Evolutionary conservation across 495 filamentous ascomycete species (phyloP), one percentile per base, ranked within the genome.

Genomic region (Gamarada debralockiae): DNA sequence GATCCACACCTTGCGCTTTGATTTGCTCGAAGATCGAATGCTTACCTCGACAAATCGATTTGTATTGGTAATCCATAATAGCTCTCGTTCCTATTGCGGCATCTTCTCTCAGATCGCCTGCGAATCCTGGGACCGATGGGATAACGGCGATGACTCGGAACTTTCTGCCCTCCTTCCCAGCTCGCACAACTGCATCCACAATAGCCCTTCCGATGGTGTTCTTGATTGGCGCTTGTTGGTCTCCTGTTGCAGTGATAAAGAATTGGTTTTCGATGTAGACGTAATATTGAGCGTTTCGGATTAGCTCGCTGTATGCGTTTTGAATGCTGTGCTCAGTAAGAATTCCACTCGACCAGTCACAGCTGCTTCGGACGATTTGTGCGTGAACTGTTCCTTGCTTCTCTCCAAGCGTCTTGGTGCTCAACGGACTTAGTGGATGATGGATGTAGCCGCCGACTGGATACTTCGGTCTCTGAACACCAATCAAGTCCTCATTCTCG

Each of bases 31-130:
- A 91, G 44, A 97, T 97, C 10, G 89, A 95, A 65, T 96, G 75
- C 59, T 95, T 84, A 1, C 93, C 92, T 12, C 92, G 87, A 60
- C 84, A 84, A 53, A 98, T 95, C 1, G 90, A 93, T 66, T 93
- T 97, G 71, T 92, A 98, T 66, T 97, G 92, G 66, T 97, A 98
- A 63, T 96, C 92, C 90, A 98, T 98, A 63, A 97, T 98, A 3
- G 91, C 91, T 51, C 90, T 72, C 0, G 92, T 97, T 20, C 93
- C 92, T 17, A 78, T 78, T 0, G 93, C 92, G 22, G 85, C 89
- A 56, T 85, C 82, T 14, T 88, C 83, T 29, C 92, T 71, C 10
- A 98, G 72, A 66, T 96, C 92, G 9, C 93, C 92, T 1, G 92
- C 90, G 64, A 97, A 97, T 0, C 93, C 92, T 3, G 92, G 93